phyloP scores from a whole-genome alignment of 805 yeast genomes.

The Lachancea dasiensis region DNA sequence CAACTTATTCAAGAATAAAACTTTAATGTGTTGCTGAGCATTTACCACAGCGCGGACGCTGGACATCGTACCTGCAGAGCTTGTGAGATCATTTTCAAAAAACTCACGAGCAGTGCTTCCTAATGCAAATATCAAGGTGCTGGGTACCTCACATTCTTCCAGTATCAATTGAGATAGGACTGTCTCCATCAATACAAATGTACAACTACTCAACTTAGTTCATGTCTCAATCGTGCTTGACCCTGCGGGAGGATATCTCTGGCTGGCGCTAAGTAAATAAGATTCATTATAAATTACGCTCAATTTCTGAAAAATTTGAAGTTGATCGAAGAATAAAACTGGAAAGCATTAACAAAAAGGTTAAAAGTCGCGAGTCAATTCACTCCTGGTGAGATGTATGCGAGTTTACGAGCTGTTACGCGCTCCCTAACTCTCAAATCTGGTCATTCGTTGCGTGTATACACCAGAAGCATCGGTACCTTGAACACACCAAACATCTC shows the following conservation, averaged over 20 bases:
- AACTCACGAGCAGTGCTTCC: slow-evolving; percentile 22
- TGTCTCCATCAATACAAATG: slow-evolving; percentile 7
- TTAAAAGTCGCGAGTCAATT: background rate
- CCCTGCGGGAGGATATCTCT: too few species aligned
- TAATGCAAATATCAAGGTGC: slow-evolving; percentile 23
- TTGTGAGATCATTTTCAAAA: slow-evolving; percentile 18
- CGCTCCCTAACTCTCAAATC: background rate
- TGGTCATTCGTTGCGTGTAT: background rate
- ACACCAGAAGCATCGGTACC: slow-evolving; percentile 1
- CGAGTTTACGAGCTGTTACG: background rate
- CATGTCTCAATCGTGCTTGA: too few species aligned
- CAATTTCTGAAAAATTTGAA: too few species aligned
- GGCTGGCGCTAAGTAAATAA: too few species aligned
- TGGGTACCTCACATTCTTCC: slow-evolving; percentile 2
- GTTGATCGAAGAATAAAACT: too few species aligned
- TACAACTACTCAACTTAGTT: too few species aligned
- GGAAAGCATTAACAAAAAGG: too few species aligned
- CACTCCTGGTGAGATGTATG: background rate
- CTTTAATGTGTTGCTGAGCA: slow-evolving; percentile 17
- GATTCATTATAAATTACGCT: too few species aligned
- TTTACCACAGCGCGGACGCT: slow-evolving; percentile 15
- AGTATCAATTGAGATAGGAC: slow-evolving; percentile 8
- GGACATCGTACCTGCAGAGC: slow-evolving; percentile 13
- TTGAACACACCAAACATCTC: background rate
- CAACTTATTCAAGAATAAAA: slow-evolving; percentile 27